phyloP scores from a whole-genome alignment of 108 stramenopile genomes.

The Mediolabrus comicus region DNA sequence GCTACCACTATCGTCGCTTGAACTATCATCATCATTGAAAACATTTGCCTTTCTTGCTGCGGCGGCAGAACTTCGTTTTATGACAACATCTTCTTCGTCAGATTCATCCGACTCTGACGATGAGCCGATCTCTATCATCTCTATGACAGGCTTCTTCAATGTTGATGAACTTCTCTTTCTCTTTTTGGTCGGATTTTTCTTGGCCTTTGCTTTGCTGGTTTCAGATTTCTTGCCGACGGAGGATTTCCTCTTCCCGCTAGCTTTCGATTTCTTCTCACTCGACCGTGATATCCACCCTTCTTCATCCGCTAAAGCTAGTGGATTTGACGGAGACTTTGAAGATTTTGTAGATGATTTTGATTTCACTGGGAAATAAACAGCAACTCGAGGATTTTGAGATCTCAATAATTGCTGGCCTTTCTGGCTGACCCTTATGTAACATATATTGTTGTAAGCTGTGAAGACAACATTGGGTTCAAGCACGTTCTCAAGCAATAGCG shows the following conservation, averaged over 20 bases:
- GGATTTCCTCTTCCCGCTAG: slow-evolving; percentile 2
- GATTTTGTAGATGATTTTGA: slow-evolving; percentile 1
- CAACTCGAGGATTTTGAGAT: slow-evolving; percentile 31
- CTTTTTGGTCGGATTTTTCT: slow-evolving; percentile 16
- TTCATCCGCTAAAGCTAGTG: slow-evolving; percentile 18
- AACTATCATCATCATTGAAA: slow-evolving; percentile 18
- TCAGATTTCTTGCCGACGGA: slow-evolving; percentile 15
- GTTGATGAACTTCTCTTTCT: background rate
- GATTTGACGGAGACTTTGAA: slow-evolving; percentile 15
- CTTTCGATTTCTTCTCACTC: slow-evolving; percentile 11
- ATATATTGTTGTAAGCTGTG: slow-evolving; percentile 47
- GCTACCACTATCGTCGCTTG: slow-evolving; percentile 9
- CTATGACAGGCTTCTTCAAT: slow-evolving; percentile 14
- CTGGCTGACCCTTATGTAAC: slow-evolving; percentile 30
- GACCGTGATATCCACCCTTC: slow-evolving; percentile 45
- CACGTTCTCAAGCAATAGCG: slow-evolving; percentile 53
- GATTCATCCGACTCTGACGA: slow-evolving; percentile 45
- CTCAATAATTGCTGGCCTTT: slow-evolving; percentile 17
- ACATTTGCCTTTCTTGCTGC: slow-evolving; percentile 6
- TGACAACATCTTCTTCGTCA: slow-evolving; percentile 5
- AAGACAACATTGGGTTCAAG: slow-evolving; percentile 50
- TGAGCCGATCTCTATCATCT: slow-evolving; percentile 46
- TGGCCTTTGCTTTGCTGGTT: slow-evolving; percentile 25
- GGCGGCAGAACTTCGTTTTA: slow-evolving; percentile 3
- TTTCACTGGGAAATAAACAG: slow-evolving; percentile 27